Percentiles rank a stretch among this genome's conserved stretches.
These are phyloP conservation scores for Conidiobolus incongruus DNA, from an alignment of 371 early-diverging fungal species.

Conservation along the genomic window DNA sequence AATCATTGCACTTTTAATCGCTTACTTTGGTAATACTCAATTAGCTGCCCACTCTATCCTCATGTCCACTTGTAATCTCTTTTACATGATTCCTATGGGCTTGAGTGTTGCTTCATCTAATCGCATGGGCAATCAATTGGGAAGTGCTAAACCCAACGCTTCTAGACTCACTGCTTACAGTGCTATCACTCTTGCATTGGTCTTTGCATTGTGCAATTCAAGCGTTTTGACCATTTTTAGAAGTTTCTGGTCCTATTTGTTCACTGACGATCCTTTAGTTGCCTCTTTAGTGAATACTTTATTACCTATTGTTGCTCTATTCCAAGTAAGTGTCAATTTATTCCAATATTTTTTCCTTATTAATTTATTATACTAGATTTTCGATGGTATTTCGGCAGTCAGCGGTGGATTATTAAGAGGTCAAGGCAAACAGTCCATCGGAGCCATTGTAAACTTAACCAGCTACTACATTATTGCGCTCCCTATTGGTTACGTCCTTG, in stretches of 20 bases:
- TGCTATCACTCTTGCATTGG: conserved; percentile 19
- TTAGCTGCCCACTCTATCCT: conserved; percentile 75
- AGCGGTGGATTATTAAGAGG: conserved; percentile 51
- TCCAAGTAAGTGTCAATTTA: conserved; percentile 29
- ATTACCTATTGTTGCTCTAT: conserved; percentile 53
- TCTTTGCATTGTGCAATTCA: conserved; percentile 15
- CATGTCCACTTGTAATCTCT: conserved; percentile 42
- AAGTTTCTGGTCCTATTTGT: conserved; percentile 16
- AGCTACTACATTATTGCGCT: conserved; percentile 38
- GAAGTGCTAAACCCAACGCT: conserved; percentile 15
- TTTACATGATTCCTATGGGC: conserved; percentile 39
- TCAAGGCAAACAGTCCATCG: conserved; percentile 38
- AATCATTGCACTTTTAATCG: conserved; percentile 49
- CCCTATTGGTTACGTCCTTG: conserved; percentile 34
- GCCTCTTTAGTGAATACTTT: conserved; percentile 35
- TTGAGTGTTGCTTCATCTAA: conserved; percentile 50
- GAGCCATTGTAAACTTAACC: conserved; percentile 38
- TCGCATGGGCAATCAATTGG: conserved; percentile 56
- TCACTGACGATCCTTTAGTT: conserved; percentile 42
- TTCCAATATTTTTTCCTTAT: neutral
- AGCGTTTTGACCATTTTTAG: conserved; percentile 13
- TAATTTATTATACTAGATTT: no score
- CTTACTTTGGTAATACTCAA: conserved; percentile 43
- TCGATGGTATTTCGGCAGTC: conserved; percentile 41
- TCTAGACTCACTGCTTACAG: conserved; percentile 19